Base-by-base conservation (phyloP, 1,284 basidiomycete genomes). In the Naganishia sp. region DNA sequence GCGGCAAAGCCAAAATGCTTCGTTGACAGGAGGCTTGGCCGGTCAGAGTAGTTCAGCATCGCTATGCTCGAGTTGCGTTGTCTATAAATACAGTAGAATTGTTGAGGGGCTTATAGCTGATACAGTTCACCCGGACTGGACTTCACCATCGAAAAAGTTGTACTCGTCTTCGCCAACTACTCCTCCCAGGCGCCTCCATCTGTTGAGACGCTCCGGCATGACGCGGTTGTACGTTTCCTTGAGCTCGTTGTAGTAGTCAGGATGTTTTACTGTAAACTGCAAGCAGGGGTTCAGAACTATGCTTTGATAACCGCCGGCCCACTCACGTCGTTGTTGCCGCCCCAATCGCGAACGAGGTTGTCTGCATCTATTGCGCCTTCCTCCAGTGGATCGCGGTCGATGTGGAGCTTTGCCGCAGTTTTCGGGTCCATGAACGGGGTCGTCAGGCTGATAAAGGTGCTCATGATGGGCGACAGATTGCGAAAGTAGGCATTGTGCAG, bases 401-500 rank as follows among this genome's bases (percentile, higher is more conserved):
- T 47, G 23, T 50, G 28, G 11, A 67, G 10, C 45, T 67, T 67
- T 10, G 57, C 52, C 18, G 55, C 52, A 9, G 65, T 67, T 49
- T 60, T 51, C 10, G 65, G 51, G 43, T 67, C 65, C 58, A 67
- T 58, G 65, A 67, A 67, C 6, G 65, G 58, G 28, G 62, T 62
- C 18, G 65, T 62, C 15, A 61, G 39, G 28, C 51, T 58, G 23
- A 67, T 46, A 25, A 67, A 67, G 18, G 65, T 45, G 11, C 51
- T 41, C 58, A 67, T 55, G 21, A 67, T 54, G 13, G 65, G 53
- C 23, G 57, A 56, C 45, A 67, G 31, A n/a, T 67, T 62, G 1
- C 65, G 65, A 35, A 67, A 62, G 52, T 67, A 67, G n/a, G 51
- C 57, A n/a, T 46, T 42, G 52, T 67, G 65, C 21, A 67, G 65